phyloP scores from a whole-genome alignment of 129 eudicot species.

The Lactuca saligna region DNA sequence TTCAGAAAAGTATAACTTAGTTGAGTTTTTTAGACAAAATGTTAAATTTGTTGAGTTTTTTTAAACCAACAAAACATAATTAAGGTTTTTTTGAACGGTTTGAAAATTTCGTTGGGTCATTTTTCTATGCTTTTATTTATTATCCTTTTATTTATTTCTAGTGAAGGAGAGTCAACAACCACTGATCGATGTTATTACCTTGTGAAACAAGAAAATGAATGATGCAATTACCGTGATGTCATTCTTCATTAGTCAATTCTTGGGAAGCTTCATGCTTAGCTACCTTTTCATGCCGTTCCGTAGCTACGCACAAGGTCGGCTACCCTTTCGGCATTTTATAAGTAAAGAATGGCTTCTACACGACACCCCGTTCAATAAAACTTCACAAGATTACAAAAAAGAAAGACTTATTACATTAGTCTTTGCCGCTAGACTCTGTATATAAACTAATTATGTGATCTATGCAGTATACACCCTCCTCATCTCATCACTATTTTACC shows the following conservation, averaged over 20 bases:
- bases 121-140: no score
- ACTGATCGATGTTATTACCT: neutral
- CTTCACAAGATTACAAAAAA: slow-evolving; percentile 6
- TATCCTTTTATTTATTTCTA: no score
- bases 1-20: no score
- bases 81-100: no score
- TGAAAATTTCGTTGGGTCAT: no score
- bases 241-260: neutral
- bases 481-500: neutral
- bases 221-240: slow-evolving; percentile 17
- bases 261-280: slow-evolving; percentile 1
- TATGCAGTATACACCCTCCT: neutral
- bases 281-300: neutral
- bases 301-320: neutral
- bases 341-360: neutral
- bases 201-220: slow-evolving; percentile 14
- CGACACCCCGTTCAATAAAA: neutral
- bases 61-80: no score
- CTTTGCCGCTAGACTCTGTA: neutral
- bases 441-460: neutral
- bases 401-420: neutral
- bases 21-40: no score
- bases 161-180: no score
- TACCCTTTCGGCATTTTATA: neutral
- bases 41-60: no score